phyloP scores from a whole-genome alignment of 1,284 basidiomycete genomes.

The Fistulina hepatica region DNA sequence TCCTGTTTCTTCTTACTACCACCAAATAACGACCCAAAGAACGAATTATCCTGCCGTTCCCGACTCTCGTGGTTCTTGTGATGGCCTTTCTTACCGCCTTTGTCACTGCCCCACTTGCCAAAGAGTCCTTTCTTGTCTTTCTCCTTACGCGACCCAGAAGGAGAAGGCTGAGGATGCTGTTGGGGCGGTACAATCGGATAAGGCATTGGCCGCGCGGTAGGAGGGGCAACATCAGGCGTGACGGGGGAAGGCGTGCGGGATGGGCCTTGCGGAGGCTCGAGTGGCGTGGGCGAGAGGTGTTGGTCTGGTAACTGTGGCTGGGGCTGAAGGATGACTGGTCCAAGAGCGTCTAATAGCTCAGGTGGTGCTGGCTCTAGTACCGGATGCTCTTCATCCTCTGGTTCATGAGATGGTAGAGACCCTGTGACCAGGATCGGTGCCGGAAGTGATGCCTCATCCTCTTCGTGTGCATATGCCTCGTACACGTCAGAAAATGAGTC shows the following conservation, averaged over 20 bases:
- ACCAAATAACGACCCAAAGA: constrained; percentile 84
- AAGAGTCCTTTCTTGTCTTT: constrained; percentile 75
- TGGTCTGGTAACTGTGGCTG: constrained; percentile 35
- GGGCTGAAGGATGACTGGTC: constrained; percentile 47
- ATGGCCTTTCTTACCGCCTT: constrained; percentile 39
- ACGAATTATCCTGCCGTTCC: constrained; percentile 51
- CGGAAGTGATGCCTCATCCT: constrained; percentile 32
- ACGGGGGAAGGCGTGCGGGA: constrained; percentile 22
- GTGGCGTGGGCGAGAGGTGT: constrained; percentile 24
- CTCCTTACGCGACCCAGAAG: constrained; percentile 40
- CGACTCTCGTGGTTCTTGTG: constrained; percentile 38
- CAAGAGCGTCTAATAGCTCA: constrained; percentile 27
- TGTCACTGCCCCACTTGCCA: constrained; percentile 60
- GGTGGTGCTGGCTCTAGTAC: constrained; percentile 23
- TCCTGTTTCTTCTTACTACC: constrained; percentile 74
- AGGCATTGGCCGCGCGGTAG: constrained; percentile 11
- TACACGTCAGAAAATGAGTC: constrained; percentile 76
- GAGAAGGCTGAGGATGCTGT: constrained; percentile 18
- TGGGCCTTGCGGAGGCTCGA: constrained; percentile 23
- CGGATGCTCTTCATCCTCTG: constrained; percentile 20
- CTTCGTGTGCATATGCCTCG: constrained; percentile 64
- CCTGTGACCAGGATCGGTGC: constrained; percentile 18
- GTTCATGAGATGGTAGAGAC: constrained; percentile 25
- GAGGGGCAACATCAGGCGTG: too few species aligned
- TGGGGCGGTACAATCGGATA: constrained; percentile 18